Evolutionary conservation across 2,329 filamentous ascomycete genomes (phyloP).

Genomic region (Xylaria sp.): DNA sequence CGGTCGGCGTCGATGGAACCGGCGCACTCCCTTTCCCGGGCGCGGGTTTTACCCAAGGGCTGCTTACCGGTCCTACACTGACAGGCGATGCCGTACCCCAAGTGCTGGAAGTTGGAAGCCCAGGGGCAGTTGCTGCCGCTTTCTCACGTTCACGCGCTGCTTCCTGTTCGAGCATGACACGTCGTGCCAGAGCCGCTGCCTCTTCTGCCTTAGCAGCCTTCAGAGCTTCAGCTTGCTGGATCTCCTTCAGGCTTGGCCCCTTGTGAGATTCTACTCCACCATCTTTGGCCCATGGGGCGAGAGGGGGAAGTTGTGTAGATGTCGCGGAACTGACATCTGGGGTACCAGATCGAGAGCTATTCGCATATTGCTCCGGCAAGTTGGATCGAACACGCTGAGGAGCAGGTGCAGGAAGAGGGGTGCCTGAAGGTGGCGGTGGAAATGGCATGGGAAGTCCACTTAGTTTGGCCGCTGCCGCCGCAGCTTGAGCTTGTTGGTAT

Average conservation of each 20-base stretch:
- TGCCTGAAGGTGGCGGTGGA: conserved; percentile 76
- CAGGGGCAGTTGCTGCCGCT: conserved; percentile 72
- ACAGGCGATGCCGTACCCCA: conserved; percentile 86
- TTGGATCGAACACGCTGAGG: conserved; percentile 87
- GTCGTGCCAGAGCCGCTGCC: conserved; percentile 79
- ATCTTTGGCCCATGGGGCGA: conserved; percentile 97
- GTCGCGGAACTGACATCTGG: conserved; percentile 64
- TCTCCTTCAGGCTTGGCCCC: conserved; percentile 93
- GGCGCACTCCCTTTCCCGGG: conserved; percentile 55
- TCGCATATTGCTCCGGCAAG: conserved; percentile 76
- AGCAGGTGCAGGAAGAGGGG: conserved; percentile 87
- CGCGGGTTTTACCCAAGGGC: conserved; percentile 75
- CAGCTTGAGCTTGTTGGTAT: conserved; percentile 68
- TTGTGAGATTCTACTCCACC: conserved; percentile 75
- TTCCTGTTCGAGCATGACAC: conserved; percentile 84
- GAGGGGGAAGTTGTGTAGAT: conserved; percentile 69
- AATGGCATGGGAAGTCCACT: conserved; percentile 82
- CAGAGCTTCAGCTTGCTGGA: conserved; percentile 93
- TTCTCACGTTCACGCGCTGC: conserved; percentile 71
- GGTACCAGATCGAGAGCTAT: conserved; percentile 79
- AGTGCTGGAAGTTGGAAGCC: conserved; percentile 86
- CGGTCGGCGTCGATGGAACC: conserved; percentile 49
- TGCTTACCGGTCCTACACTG: conserved; percentile 62
- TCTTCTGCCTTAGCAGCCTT: conserved; percentile 92
- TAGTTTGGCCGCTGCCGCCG: conserved; percentile 64